Percentiles rank a stretch among this genome's conserved stretches.
phyloP scores from a whole-genome alignment of 1,139 yeast genomes.

The Casaregolazyma lundiana region DNA sequence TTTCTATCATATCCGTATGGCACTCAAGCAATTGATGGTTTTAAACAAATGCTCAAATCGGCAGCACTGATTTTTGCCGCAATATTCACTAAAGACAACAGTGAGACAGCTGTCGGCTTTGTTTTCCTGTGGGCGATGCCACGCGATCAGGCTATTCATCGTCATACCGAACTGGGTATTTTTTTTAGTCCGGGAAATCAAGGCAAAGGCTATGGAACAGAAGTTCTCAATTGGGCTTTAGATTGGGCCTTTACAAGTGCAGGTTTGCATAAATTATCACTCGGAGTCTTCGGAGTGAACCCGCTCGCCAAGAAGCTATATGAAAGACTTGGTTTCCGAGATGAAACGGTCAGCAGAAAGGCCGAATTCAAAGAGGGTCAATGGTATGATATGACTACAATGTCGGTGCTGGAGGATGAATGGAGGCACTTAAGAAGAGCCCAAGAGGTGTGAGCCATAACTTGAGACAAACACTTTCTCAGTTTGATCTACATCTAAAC shows the following conservation, averaged over 20 bases:
- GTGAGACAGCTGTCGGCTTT: neutral
- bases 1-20: neutral
- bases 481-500: too few relatives aligned
- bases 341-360: too few relatives aligned
- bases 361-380: too few relatives aligned
- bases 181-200: neutral
- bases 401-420: too few relatives aligned
- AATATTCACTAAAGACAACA: too few relatives aligned
- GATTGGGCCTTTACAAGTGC: neutral
- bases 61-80: too few relatives aligned
- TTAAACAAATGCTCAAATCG: too few relatives aligned
- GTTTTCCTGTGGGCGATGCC: neutral
- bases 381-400: too few relatives aligned
- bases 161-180: neutral
- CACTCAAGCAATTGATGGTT: neutral
- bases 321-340: neutral
- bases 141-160: neutral
- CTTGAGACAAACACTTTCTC: too few relatives aligned
- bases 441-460: too few relatives aligned
- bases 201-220: conserved; percentile 4
- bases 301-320: neutral
- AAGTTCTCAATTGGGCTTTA: neutral
- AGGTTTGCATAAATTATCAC: neutral
- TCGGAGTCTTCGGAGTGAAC: neutral
- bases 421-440: too few relatives aligned